Base-by-base conservation (phyloP, 176 grass and related monocot species). In the Miscanthus lutarioriparius region DNA sequence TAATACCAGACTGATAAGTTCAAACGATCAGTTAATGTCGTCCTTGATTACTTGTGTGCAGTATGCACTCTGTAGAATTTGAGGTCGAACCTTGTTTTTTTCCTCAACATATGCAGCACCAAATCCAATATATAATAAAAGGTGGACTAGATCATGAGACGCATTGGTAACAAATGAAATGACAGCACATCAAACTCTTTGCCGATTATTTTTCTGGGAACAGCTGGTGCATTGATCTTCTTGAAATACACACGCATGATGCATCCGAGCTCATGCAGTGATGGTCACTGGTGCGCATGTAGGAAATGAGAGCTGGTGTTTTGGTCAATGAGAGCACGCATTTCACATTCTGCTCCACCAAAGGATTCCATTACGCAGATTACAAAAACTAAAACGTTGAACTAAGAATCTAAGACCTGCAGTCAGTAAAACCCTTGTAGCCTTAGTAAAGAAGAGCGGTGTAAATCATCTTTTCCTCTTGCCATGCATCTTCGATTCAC, bases 401-500 rank as follows among this genome's bases (percentile, higher is more conserved):
- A 28, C 64, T 61, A 85, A 81, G 23, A 58, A 22, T 39, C 47
- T 61, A 75, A 67, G 67, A 61, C 37, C 17, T 40, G 67, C 49
- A 33, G 33, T 75, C 39, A 71, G 33, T 80, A 76, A 54, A 43
- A 53, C 37, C 16, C 27, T 44, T 54, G 39, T 63, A 76, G 40
- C 71, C 53, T 56, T 36, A 40, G 64, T 26, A 71, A 10, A 85
- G 45, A 83, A 33, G 26, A 1, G 20, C 1, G 3, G 26, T 27
- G 7, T 2, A 76, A 73, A 70, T 90, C 78, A 90, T 64, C 92
- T 83, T 88, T 97, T 92, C 58, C 92, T 84, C 83, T 94, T 97
- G 66, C 66, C 75, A 62, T 6, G 80, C 39, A 12, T 83, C 27
- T 87, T 87, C 23, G 88, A 73, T 17, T 72, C 51, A 9, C 39